phyloP scores from a whole-genome alignment of 2,329 filamentous ascomycete species.

The Kalaharituber pfeilii region DNA sequence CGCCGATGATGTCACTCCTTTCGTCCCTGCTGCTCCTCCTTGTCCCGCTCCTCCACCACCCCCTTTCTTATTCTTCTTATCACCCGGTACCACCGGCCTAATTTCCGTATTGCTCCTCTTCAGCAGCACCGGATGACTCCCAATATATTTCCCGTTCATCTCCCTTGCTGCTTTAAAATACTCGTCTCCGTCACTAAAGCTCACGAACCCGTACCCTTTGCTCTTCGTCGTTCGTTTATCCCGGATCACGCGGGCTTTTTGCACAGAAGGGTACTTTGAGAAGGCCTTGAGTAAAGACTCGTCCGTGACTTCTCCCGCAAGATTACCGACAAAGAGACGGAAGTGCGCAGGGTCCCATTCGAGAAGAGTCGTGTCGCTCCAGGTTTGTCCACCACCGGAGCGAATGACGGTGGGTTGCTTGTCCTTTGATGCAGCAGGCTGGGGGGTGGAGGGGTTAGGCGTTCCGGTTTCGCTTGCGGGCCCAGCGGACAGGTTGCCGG shows the following conservation, averaged over 20 bases:
- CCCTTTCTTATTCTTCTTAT: slow-evolving; percentile 35
- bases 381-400: slow-evolving; percentile 76
- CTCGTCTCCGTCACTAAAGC: slow-evolving; percentile 85
- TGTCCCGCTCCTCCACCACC: slow-evolving; percentile 2
- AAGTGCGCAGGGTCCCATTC: slow-evolving; percentile 95
- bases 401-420: slow-evolving; percentile 77
- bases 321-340: slow-evolving; percentile 87
- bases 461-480: slow-evolving; percentile 21
- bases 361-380: slow-evolving; percentile 72
- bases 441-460: slow-evolving; percentile 29
- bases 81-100: slow-evolving; percentile 52
- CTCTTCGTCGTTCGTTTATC: slow-evolving; percentile 95
- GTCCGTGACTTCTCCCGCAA: slow-evolving; percentile 93
- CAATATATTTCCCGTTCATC: slow-evolving; percentile 99
- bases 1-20: background rate
- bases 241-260: slow-evolving; percentile 82
- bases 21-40: slow-evolving; percentile 7
- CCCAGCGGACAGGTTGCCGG: slow-evolving; percentile 17
- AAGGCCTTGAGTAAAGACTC: slow-evolving; percentile 92
- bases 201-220: slow-evolving; percentile 91
- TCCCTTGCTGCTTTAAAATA: slow-evolving; percentile 93
- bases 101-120: slow-evolving; percentile 85
- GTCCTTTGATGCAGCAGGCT: slow-evolving; percentile 33
- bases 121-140: slow-evolving; percentile 79
- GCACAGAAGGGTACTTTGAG: slow-evolving; percentile 65